A percentile compares a stretch with the other conserved stretches of the same genome.
These are phyloP conservation scores for Fusarium illudens DNA, from an alignment of 2,329 filamentous ascomycete species.

Conservation along the genomic window DNA sequence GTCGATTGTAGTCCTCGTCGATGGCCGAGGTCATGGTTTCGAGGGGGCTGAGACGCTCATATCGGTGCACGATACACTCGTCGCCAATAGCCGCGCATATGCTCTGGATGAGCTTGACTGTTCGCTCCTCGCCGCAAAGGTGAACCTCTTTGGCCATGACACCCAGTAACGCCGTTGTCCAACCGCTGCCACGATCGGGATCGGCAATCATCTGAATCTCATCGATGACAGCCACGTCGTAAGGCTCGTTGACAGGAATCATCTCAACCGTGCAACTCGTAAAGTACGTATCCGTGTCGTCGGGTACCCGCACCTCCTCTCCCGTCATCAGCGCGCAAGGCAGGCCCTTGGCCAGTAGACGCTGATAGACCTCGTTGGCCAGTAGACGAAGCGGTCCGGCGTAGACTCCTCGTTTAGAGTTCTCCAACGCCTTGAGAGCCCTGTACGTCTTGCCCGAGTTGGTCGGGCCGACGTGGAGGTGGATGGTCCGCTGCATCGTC, in stretches of 20 bases:
- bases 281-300: constrained; percentile 66
- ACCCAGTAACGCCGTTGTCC: constrained; percentile 90
- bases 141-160: constrained; percentile 89
- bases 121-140: constrained; percentile 88
- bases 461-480: constrained; percentile 94
- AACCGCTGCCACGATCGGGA: constrained; percentile 84
- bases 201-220: constrained; percentile 98
- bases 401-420: constrained; percentile 80
- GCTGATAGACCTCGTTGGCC: constrained; percentile 93
- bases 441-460: constrained; percentile 99
- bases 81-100: constrained; percentile 84
- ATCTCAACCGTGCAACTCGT: constrained; percentile 96
- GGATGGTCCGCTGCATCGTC: constrained; percentile 80
- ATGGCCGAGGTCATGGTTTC: constrained; percentile 71
- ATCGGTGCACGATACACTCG: constrained; percentile 80
- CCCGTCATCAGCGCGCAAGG: constrained; percentile 86
- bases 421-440: constrained; percentile 84
- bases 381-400: constrained; percentile 88
- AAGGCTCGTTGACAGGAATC: constrained; percentile 61
- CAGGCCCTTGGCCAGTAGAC: constrained; percentile 80
- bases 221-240: constrained; percentile 95
- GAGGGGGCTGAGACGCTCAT: constrained; percentile 83
- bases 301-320: constrained; percentile 81
- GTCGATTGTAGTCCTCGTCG: constrained; percentile 66
- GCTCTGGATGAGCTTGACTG: constrained; percentile 79